Evolutionary conservation across 306 rosid species (phyloP).

Genomic region (Rosa multiflora): DNA sequence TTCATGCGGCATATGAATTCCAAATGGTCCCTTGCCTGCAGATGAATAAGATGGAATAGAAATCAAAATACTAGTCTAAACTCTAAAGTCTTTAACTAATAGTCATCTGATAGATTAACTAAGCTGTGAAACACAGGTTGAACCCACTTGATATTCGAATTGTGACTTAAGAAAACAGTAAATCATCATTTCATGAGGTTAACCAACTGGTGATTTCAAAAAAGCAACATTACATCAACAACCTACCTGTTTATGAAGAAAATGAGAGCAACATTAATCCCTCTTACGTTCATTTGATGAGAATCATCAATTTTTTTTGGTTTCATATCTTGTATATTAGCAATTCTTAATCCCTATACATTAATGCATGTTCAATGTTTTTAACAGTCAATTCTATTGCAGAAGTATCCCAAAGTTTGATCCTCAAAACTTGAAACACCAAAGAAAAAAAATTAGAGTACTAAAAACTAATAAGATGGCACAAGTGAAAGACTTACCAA

Average conservation of each 20-base stretch:
- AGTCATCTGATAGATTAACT: neutral
- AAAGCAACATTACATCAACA: neutral
- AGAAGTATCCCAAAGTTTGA: neutral
- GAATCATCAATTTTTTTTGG: neutral
- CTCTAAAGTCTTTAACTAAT: neutral
- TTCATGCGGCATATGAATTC: conserved; percentile 83
- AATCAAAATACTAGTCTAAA: neutral
- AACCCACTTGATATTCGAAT: neutral
- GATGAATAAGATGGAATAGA: conserved; percentile 11
- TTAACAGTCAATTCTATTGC: neutral
- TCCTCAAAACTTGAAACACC: neutral
- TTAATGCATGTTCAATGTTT: neutral
- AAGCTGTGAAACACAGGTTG: conserved; percentile 2
- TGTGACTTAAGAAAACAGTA: neutral
- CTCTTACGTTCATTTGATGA: neutral
- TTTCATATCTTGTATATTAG: neutral
- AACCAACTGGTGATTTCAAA: neutral
- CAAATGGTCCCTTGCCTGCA: conserved; percentile 66
- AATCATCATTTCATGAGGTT: neutral
- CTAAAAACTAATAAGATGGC: neutral
- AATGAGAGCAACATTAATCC: neutral
- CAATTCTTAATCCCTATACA: neutral
- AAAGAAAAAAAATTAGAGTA: neutral
- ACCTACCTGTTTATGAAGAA: neutral
- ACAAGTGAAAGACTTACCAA: conserved; percentile 44